Evolutionary conservation across 2,329 filamentous ascomycete genomes (phyloP), one percentile per base, ranked within the genome.

Genomic region (Neopestalotiopsis sp.): DNA sequence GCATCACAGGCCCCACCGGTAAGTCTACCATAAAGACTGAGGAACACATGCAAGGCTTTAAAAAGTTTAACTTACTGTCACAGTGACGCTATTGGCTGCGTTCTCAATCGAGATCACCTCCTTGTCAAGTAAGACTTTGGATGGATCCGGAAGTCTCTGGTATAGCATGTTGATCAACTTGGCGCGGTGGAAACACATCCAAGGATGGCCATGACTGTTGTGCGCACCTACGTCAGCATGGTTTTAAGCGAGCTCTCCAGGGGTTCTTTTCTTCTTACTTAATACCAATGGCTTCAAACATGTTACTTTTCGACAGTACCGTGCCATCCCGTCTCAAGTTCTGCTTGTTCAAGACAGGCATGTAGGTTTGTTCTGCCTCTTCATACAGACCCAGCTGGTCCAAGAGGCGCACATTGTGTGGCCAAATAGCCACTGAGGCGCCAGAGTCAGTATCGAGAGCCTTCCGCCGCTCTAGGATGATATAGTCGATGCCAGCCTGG

Each of bases 401-500:
- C 42, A 78, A 68, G 6, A 77, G 61, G 49, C 75, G 75, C n/a
- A 75, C 73, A 6, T 73, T 76, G 38, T 72, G 71, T 20, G 76
- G 75, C 72, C 72, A 72, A 12, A 77, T 28, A 20, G 68, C 71
- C 1, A 76, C 70, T 17, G 73, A 68, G 28, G 74, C 73, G 28
- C 76, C 76, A 17, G 67, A 68, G 73, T 70, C 30, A 72, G 64
- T 6, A 70, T 71, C 66, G 69, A 76, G 45, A n/a, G 70, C 66
- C 4, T 73, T 70, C 20, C 74, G 73, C 45, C 72, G 70, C 65
- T 78, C 76, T 0, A 78, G 68, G 61, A 77, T 68, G n/a, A 77
- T 71, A 66, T 73, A 78, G 68, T 78, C 75, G 68, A 78, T 75
- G 9, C 69, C 72, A n/a, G 74, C 71, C 64, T 74, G 72, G 17